phyloP scores from a whole-genome alignment of 345 rosid species.

The Eucalyptus paniculata region DNA sequence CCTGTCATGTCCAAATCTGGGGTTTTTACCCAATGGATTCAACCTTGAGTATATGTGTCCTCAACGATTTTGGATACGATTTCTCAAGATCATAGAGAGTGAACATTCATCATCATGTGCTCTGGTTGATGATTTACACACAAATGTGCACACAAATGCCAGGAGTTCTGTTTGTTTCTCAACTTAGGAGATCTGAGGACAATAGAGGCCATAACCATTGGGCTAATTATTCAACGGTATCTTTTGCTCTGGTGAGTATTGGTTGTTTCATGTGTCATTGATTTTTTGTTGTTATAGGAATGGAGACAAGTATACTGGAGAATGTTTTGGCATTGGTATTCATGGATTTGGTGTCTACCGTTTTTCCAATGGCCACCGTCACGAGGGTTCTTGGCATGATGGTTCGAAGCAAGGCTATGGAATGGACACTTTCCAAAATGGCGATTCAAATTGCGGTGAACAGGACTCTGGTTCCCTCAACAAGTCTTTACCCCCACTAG shows the following conservation, averaged over 20 bases:
- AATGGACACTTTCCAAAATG: slow-evolving; percentile 51
- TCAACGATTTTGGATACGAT: not conserved
- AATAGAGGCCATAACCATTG: not conserved
- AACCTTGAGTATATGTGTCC: not conserved
- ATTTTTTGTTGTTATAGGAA: slow-evolving; percentile 37
- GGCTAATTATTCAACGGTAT: not conserved
- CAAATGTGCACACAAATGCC: not conserved
- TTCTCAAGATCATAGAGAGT: not conserved
- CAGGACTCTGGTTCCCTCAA: slow-evolving; percentile 60
- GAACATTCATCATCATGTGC: not conserved
- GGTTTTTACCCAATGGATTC: not conserved
- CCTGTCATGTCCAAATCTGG: not conserved
- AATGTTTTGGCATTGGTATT: slow-evolving; percentile 75
- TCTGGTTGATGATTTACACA: not conserved
- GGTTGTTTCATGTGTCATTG: not conserved
- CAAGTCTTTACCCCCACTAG: slow-evolving; percentile 19
- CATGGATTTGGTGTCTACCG: slow-evolving; percentile 77
- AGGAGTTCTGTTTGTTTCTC: not conserved
- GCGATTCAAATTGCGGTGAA: slow-evolving; percentile 53
- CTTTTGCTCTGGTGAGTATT: not conserved
- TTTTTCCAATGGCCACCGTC: slow-evolving; percentile 77
- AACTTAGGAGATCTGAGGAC: not conserved
- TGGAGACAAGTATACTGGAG: slow-evolving; percentile 79
- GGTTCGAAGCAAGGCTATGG: slow-evolving; percentile 84
- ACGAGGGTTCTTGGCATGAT: slow-evolving; percentile 90